These are phyloP conservation scores for Penicillium paradoxum DNA, from an alignment of 495 filamentous ascomycete species.

Conservation along the genomic window DNA sequence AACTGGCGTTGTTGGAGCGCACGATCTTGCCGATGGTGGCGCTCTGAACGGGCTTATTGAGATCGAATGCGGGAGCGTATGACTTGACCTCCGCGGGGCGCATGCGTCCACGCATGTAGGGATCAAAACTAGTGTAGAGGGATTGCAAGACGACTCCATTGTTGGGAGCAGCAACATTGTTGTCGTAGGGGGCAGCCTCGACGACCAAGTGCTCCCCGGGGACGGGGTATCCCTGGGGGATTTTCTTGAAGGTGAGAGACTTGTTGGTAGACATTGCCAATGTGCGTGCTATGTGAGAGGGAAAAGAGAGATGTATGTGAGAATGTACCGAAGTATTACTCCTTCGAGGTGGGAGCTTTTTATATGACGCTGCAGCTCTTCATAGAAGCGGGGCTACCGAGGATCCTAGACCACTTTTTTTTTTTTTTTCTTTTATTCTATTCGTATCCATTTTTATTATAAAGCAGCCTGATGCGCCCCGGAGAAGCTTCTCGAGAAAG, in stretches of 20 bases:
- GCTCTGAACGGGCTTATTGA: constrained; percentile 57
- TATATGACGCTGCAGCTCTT: constrained; percentile 4
- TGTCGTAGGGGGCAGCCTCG: constrained; percentile 62
- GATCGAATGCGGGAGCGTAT: constrained; percentile 54
- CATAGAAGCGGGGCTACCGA: constrained; percentile 21
- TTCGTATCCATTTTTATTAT: constrained; percentile 11
- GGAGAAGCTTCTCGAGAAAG: constrained; percentile 33
- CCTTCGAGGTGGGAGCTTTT: background rate
- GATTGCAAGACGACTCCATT: constrained; percentile 70
- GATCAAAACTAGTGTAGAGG: constrained; percentile 79
- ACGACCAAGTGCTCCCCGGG: constrained; percentile 68
- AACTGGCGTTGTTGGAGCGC: constrained; percentile 57
- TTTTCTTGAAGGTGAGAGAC: constrained; percentile 68
- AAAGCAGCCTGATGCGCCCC: constrained; percentile 21
- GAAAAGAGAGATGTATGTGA: background rate
- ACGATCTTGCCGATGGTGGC: constrained; percentile 56
- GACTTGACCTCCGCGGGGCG: constrained; percentile 49
- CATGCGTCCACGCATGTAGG: constrained; percentile 77
- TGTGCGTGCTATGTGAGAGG: constrained; percentile 1
- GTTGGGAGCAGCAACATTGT: constrained; percentile 54
- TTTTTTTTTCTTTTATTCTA: background rate
- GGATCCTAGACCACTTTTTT: constrained; percentile 2
- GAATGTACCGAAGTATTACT: background rate
- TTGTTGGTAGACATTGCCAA: constrained; percentile 57
- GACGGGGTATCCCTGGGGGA: constrained; percentile 65